Conservation (phyloP, 495 filamentous ascomycete genomes). For the Xylaria bambusicola region DNA sequence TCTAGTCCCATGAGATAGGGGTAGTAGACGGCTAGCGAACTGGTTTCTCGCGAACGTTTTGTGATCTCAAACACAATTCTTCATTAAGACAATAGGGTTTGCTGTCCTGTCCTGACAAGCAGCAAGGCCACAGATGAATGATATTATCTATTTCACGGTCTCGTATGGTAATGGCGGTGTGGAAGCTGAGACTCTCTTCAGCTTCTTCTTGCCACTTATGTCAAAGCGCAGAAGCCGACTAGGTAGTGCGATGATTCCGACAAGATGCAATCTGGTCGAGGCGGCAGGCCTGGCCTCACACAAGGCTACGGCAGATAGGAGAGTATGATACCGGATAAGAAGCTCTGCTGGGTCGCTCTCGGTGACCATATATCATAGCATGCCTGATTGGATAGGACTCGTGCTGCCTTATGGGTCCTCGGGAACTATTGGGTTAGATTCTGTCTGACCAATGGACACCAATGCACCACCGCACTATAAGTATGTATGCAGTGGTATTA, state of each 20-base stretch:
- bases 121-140: neutral
- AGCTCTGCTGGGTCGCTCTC: neutral
- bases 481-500: no score
- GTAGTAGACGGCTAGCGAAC: neutral
- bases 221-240: neutral
- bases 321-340: neutral
- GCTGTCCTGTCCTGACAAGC: neutral
- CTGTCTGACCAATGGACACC: neutral
- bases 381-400: neutral
- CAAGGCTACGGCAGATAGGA: neutral
- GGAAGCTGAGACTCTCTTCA: neutral
- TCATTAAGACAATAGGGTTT: neutral
- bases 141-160: no score
- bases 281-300: neutral
- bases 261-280: neutral
- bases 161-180: neutral
- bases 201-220: neutral
- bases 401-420: neutral
- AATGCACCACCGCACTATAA: no score
- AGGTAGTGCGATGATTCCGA: neutral
- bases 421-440: neutral
- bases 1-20: neutral
- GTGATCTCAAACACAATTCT: neutral
- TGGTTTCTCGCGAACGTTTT: neutral
- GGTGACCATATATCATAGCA: neutral